Evolutionary conservation across 2,329 filamentous ascomycete genomes (phyloP), one percentile per base, ranked within the genome.

Genomic region (Colletotrichum kahawae): DNA sequence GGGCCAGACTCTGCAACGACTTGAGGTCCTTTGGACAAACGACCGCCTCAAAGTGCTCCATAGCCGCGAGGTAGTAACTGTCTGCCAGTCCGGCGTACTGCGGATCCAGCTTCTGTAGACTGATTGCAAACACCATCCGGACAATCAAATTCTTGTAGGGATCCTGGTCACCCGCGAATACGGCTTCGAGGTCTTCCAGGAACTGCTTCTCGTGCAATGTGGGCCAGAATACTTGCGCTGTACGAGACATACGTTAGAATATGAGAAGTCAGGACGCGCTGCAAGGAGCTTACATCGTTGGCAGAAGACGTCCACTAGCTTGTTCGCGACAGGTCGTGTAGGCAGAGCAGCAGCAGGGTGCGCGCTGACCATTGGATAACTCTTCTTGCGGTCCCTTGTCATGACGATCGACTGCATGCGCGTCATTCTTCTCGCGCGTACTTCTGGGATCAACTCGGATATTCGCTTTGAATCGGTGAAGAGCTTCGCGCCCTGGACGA

Each of bases 401-500:
- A 89, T 88, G 72, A 89, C 87, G 57, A 92, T 87, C 24, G 85
- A 95, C 87, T 87, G 94, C 90, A 90, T 86, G 33, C 86, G 86
- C 59, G 87, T 86, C 62, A 87, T 83, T 68, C 87, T 91, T 85
- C 85, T 92, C 81, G 83, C 92, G 83, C 85, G 92, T 82, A 90
- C 87, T 70, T 96, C 94, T 5, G 96, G 95, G 36, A 98, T 95
- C 65, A 98, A 92, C 79, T 98, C 95, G 73, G 95, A 95, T 82
- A 98, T 98, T 78, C 93, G 95, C 83, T 95, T 95, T 7, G 95
- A 94, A 80, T 97, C 94, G 31, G 95, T 97, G 81, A 96, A 98
- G 77, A 95, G 93, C 85, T 98, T 98, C 68, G 96, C 96, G 84
- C 98, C 92, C 83, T 98, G 96, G 94, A 99, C 98, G 13, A 99